phyloP scores from a whole-genome alignment of 345 rosid genomes.

The Syzygium aqueum region DNA sequence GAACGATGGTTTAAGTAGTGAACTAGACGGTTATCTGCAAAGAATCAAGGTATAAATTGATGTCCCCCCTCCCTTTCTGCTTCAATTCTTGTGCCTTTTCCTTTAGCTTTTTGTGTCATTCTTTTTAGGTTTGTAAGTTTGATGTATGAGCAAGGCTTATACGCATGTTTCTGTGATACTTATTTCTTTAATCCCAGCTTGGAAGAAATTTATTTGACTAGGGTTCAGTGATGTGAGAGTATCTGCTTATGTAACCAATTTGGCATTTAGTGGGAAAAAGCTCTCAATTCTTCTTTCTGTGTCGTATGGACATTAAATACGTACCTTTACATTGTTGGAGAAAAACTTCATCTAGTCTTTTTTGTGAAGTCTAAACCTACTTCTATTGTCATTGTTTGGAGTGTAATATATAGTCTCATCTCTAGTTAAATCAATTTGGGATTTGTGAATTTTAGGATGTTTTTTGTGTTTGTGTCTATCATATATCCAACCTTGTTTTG shows the following conservation, averaged over 20 bases:
- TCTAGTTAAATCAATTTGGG: not conserved
- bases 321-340: not conserved
- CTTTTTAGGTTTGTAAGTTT: not conserved
- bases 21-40: conserved; percentile 57
- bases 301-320: not conserved
- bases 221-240: not conserved
- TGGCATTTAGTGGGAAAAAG: not conserved
- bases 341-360: not conserved
- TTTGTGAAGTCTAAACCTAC: not conserved
- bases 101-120: not conserved
- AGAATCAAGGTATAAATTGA: conserved; percentile 56
- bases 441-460: not conserved
- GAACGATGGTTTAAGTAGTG: conserved; percentile 47
- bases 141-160: not conserved
- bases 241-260: not conserved
- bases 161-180: not conserved
- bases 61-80: not conserved
- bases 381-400: not conserved
- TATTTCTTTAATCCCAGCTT: not conserved
- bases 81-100: not conserved
- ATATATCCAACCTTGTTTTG: not conserved
- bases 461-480: not conserved
- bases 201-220: not conserved
- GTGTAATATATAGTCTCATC: not conserved
- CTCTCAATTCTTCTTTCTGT: not conserved